These are phyloP conservation scores for Malania oleifera DNA, from an alignment of 164 flowering plant species.

Conservation along the genomic window DNA sequence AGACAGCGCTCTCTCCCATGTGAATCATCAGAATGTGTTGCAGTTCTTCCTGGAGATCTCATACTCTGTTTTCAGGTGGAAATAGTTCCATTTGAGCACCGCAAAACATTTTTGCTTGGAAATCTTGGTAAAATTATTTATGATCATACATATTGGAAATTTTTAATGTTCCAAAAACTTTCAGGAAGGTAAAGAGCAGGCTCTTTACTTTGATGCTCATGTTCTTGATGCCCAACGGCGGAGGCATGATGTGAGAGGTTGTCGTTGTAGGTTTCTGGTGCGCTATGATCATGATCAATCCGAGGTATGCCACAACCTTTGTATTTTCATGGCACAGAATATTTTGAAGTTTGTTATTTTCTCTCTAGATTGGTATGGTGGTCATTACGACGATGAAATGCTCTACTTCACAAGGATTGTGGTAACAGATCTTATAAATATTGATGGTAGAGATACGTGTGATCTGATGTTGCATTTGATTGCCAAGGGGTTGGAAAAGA, in stretches of 20 bases:
- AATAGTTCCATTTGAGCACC: constrained; percentile 1
- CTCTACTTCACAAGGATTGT: background rate
- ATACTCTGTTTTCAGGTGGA: constrained; percentile 93
- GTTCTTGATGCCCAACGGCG: constrained; percentile 95
- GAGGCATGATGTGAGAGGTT: constrained; percentile 95
- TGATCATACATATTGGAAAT: background rate
- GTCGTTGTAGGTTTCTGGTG: constrained; percentile 95
- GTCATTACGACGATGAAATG: background rate
- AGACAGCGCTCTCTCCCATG: constrained; percentile 97
- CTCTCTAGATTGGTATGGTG: no score
- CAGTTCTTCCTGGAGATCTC: constrained; percentile 91
- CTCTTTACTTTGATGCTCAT: constrained; percentile 97
- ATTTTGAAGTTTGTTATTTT: background rate
- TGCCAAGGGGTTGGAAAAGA: background rate
- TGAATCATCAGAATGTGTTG: constrained; percentile 95
- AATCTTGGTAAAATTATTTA: background rate
- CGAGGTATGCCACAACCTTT: constrained; percentile 51
- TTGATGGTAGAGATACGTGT: no score
- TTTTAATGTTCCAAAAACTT: constrained; percentile 7
- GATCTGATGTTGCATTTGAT: background rate
- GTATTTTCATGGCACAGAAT: background rate
- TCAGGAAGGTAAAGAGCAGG: constrained; percentile 99
- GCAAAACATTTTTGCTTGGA: background rate
- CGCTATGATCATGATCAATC: constrained; percentile 93
- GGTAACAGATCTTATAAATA: background rate